phyloP scores from a whole-genome alignment of 441 rosid species.

The Aquilaria agallochum region DNA sequence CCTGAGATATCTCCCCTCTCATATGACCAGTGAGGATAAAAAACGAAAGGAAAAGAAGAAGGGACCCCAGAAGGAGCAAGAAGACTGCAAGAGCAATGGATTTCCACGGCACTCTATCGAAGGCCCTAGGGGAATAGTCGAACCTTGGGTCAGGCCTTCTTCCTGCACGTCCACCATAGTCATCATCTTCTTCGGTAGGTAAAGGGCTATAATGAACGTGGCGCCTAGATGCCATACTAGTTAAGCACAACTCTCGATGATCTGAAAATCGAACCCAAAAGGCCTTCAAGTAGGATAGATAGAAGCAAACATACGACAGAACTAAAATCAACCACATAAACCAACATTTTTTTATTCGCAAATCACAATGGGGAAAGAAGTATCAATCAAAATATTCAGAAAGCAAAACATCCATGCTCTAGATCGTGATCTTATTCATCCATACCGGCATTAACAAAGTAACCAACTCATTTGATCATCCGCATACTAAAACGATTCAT shows the following conservation, averaged over 20 bases:
- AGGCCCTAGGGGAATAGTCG: slow-evolving; percentile 53
- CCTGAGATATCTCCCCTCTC: slow-evolving; percentile 82
- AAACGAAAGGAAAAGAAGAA: slow-evolving; percentile 66
- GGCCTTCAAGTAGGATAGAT: background rate
- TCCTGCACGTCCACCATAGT: slow-evolving; percentile 23
- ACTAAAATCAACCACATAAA: no score
- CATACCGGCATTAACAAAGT: no score
- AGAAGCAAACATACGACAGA: background rate
- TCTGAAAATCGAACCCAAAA: slow-evolving; percentile 5
- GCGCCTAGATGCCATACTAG: slow-evolving; percentile 60
- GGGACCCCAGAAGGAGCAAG: slow-evolving; percentile 59
- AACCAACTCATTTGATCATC: no score
- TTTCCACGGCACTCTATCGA: slow-evolving; percentile 80
- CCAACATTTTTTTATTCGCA: background rate
- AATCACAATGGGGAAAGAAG: background rate
- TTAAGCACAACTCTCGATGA: slow-evolving; percentile 5
- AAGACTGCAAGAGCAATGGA: slow-evolving; percentile 74
- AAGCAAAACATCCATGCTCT: no score
- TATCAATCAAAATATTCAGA: background rate
- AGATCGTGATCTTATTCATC: no score
- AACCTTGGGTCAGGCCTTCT: slow-evolving; percentile 52
- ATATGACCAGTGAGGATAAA: slow-evolving; percentile 84
- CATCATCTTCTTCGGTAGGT: slow-evolving; percentile 55
- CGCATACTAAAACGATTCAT: no score
- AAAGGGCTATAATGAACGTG: slow-evolving; percentile 45